phyloP scores from a whole-genome alignment of 139 green algal genomes.

The Haematococcus sp. region DNA sequence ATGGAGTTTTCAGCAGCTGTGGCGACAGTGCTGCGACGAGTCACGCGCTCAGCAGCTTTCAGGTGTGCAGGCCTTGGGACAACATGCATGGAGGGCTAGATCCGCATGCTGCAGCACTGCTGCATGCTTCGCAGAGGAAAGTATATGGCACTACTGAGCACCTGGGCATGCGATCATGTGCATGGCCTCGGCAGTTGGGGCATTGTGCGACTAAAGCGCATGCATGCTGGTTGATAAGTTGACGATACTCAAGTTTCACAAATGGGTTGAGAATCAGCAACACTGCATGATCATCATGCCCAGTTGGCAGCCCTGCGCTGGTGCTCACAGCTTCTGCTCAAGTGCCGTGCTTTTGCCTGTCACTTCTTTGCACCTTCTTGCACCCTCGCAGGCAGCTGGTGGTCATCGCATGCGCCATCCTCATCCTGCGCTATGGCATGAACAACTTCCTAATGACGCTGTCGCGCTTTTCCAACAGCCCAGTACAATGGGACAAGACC shows the following conservation, averaged over 20 bases:
- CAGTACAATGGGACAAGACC: conserved; percentile 60
- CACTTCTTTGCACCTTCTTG: background rate
- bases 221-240: no score
- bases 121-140: conserved; percentile 45
- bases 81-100: conserved; percentile 9
- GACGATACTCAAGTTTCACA: no score
- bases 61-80: conserved; percentile 23
- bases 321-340: background rate
- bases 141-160: no score
- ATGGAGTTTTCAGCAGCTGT: conserved; percentile 42
- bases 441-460: conserved; percentile 51
- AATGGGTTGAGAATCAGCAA: no score
- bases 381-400: conserved; percentile 32
- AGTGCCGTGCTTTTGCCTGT: background rate
- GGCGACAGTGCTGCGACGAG: conserved; percentile 46
- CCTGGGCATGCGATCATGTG: conserved; percentile 19
- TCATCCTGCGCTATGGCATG: conserved; percentile 49
- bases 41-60: conserved; percentile 70
- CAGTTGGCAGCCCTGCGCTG: no score
- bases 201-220: no score
- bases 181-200: conserved; percentile 31
- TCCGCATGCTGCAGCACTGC: conserved; percentile 32
- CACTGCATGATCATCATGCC: no score
- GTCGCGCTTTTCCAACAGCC: conserved; percentile 33
- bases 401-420: conserved; percentile 46